Conservation (phyloP, 352 stramenopile species). For the Phytophthora niederhauseri region DNA sequence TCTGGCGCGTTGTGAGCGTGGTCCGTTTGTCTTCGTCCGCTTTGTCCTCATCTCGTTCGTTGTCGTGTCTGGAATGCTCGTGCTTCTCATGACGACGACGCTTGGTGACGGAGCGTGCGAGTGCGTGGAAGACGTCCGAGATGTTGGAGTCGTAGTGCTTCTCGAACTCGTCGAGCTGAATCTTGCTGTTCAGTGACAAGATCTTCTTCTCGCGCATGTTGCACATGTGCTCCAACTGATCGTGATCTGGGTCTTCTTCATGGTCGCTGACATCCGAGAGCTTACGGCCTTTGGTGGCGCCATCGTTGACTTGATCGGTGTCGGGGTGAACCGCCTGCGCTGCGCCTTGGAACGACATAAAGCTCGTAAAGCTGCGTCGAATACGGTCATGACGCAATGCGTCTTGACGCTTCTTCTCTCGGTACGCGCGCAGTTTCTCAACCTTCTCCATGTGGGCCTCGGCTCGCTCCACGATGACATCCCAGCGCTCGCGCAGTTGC, state of each 20-base stretch:
- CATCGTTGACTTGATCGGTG: too few species aligned
- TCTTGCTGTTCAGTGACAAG: slow-evolving; percentile 55
- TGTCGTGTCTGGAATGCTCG: not conserved
- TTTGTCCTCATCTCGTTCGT: not conserved
- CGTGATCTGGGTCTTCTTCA: too few species aligned
- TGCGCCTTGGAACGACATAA: too few species aligned
- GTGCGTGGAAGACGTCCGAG: slow-evolving; percentile 55
- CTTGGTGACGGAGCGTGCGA: slow-evolving; percentile 47
- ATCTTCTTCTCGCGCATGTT: slow-evolving; percentile 67
- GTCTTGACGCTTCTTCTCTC: slow-evolving; percentile 56
- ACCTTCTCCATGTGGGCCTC: slow-evolving; percentile 66
- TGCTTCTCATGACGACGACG: slow-evolving; percentile 22
- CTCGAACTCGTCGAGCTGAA: slow-evolving; percentile 58
- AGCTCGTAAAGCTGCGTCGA: slow-evolving; percentile 35
- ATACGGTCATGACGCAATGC: slow-evolving; percentile 30
- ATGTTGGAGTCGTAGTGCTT: slow-evolving; percentile 75
- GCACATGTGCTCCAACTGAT: slow-evolving; percentile 17
- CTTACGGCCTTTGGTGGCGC: too few species aligned
- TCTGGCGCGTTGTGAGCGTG: not conserved
- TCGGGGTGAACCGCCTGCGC: too few species aligned
- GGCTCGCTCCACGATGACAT: slow-evolving; percentile 57
- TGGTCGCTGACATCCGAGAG: too few species aligned
- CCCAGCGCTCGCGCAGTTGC: slow-evolving; percentile 67
- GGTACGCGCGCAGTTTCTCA: slow-evolving; percentile 59
- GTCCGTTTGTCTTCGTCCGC: not conserved